Evolutionary conservation across 306 rosid species (phyloP), one percentile per base, ranked within the genome.

Genomic region (Rubus parviflorus): DNA sequence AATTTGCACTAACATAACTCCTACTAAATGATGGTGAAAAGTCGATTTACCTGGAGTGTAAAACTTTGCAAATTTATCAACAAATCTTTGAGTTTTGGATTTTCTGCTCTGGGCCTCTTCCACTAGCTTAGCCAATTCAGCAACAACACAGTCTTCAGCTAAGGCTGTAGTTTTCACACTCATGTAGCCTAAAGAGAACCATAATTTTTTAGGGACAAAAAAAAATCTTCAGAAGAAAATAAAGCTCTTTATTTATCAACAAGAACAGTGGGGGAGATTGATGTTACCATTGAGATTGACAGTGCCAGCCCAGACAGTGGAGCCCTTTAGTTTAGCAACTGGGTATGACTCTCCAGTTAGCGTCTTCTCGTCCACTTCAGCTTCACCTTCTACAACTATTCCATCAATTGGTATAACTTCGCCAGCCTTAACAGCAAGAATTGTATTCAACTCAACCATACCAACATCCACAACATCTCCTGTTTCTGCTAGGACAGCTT

Each of bases 41-140:
- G 58, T 19, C 5, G 9, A 52, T 17, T 73, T 47, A 95, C 98
- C 91, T 65, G 98, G 98, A 64, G 98, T 95, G 78, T 95, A 95
- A 83, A 83, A 92, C 83, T 86, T 87, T n/a, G 97, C 88, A 77
- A 89, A 95, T 49, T 89, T 84, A 82, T 95, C 98, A 25, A 95
- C 90, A 76, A 90, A 70, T 79, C 89, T 89, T 68, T 95, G 97
- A 56, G 91, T 88, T 56, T 80, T 82, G 57, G 98, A 80, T 84
- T 92, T 95, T 75, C 92, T 90, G 87, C 87, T 92, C 60, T 92
- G 97, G 42, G 98, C 98, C 77, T 92, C 97, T 89, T 95, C 97
- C 4, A 95, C 98, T 41, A 95, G 96, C 84, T 88, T 92, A 19
- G 92, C 89, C 98, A 95, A 89, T 86, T 95, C 92, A 68, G 98